A percentile compares a stretch with the other conserved stretches of the same genome.
phyloP scores from a whole-genome alignment of 202 grass and related monocot species.

The Zoysia matrella region DNA sequence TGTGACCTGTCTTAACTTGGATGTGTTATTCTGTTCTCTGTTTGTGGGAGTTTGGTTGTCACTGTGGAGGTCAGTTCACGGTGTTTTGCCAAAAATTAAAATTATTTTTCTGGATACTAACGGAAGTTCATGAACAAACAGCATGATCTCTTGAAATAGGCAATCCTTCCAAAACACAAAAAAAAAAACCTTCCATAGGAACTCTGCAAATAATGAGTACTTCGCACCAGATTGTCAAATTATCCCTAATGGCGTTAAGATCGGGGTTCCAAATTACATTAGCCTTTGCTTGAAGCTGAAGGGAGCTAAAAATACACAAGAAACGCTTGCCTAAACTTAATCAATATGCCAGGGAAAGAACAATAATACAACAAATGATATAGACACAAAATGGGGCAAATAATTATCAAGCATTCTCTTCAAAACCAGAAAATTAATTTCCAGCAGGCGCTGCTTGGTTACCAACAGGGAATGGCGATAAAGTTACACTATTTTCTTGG shows the following conservation, averaged over 20 bases:
- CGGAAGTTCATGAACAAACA: not conserved
- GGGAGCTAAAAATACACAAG: constrained; percentile 11
- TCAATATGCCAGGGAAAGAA: constrained; percentile 3
- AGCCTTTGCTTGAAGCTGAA: constrained; percentile 9
- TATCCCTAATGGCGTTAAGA: not conserved
- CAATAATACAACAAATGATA: constrained; percentile 20
- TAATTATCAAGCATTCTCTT: constrained; percentile 27
- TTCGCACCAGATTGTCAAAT: not conserved
- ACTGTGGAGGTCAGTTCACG: not conserved
- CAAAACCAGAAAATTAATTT: constrained; percentile 50
- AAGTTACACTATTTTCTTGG: constrained; percentile 57
- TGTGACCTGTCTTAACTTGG: not conserved
- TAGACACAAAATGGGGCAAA: constrained; percentile 29
- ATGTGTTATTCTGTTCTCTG: not conserved
- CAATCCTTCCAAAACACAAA: not conserved
- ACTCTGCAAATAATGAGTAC: not conserved
- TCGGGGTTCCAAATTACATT: not conserved
- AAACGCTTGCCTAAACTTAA: constrained; percentile 14
- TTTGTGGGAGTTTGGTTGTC: not conserved
- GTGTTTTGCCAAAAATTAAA: not conserved
- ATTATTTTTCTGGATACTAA: not conserved
- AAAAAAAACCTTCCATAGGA: not conserved
- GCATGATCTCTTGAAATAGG: not conserved
- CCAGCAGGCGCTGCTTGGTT: constrained; percentile 63
- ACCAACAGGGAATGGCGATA: constrained; percentile 49